Evolutionary conservation across 805 yeast species (phyloP).

Genomic region (Maudiozyma saulgeensis): DNA sequence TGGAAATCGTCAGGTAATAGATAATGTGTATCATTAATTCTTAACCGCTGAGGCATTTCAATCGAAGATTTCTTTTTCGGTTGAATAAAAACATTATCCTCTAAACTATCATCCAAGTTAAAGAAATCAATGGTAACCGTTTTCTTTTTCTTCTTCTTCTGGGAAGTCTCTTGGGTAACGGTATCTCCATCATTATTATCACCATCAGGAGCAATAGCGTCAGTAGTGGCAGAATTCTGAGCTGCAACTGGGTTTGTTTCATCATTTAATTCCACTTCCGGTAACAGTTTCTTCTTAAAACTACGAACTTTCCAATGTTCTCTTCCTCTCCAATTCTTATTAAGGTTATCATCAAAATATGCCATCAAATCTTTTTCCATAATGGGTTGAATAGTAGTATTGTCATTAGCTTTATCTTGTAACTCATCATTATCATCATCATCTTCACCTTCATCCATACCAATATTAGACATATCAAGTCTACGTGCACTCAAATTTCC

Average conservation of each 20-base stretch:
- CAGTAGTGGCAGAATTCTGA: neutral
- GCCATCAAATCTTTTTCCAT: slow-evolving; percentile 62
- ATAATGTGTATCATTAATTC: slow-evolving; percentile 35
- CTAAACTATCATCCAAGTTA: slow-evolving; percentile 31
- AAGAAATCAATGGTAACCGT: slow-evolving; percentile 37
- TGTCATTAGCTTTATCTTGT: slow-evolving; percentile 3
- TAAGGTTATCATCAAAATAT: slow-evolving; percentile 67
- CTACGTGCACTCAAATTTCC: neutral
- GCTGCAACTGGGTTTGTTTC: neutral
- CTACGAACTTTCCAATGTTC: slow-evolving; percentile 83
- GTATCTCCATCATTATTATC: neutral
- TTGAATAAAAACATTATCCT: slow-evolving; percentile 33
- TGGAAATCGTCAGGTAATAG: slow-evolving; percentile 65
- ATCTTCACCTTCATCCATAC: slow-evolving; percentile 3
- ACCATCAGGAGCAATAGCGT: neutral
- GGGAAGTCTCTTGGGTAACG: slow-evolving; percentile 1
- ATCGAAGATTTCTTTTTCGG: slow-evolving; percentile 25
- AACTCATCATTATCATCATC: slow-evolving; percentile 19
- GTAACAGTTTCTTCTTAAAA: slow-evolving; percentile 33
- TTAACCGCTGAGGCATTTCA: slow-evolving; percentile 35
- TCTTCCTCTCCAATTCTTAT: slow-evolving; percentile 78
- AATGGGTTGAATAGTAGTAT: slow-evolving; percentile 12
- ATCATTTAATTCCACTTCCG: neutral
- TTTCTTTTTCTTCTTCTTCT: slow-evolving; percentile 29
- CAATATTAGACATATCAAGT: slow-evolving; percentile 3